phyloP scores from a whole-genome alignment of 768 basidiomycete species.

The Auricularia cornea region DNA sequence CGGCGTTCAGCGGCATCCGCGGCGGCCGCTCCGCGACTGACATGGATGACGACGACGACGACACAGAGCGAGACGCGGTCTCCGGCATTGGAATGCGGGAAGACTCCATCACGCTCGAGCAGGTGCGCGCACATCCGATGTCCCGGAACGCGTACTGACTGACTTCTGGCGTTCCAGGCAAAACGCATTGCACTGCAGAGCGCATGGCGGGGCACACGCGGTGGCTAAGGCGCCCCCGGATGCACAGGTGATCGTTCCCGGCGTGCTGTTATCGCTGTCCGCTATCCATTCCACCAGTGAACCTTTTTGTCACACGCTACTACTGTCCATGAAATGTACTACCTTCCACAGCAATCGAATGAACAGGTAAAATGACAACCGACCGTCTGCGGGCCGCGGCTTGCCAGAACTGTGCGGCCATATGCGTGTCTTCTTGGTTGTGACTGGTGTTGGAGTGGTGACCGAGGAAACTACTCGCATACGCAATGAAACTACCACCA shows the following conservation, averaged over 20 bases:
- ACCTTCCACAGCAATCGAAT: no score
- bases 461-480: no score
- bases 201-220: constrained; percentile 69
- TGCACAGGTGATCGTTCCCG: background rate
- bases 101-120: constrained; percentile 85
- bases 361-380: no score
- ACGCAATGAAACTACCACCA: no score
- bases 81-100: constrained; percentile 73
- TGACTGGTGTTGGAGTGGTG: no score
- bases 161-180: constrained; percentile 39
- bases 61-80: constrained; percentile 45
- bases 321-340: no score
- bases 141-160: constrained; percentile 3
- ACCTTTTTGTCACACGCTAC: no score
- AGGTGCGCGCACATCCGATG: constrained; percentile 39
- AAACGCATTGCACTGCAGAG: constrained; percentile 84
- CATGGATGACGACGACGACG: constrained; percentile 66
- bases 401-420: no score
- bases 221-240: constrained; percentile 18
- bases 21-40: constrained; percentile 39
- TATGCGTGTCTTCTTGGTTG: no score
- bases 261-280: background rate
- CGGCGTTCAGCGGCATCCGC: constrained; percentile 77
- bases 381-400: no score
- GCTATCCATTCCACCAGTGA: no score